Conservation (phyloP, 495 filamentous ascomycete genomes). For the Penicillium robsamsonii region DNA sequence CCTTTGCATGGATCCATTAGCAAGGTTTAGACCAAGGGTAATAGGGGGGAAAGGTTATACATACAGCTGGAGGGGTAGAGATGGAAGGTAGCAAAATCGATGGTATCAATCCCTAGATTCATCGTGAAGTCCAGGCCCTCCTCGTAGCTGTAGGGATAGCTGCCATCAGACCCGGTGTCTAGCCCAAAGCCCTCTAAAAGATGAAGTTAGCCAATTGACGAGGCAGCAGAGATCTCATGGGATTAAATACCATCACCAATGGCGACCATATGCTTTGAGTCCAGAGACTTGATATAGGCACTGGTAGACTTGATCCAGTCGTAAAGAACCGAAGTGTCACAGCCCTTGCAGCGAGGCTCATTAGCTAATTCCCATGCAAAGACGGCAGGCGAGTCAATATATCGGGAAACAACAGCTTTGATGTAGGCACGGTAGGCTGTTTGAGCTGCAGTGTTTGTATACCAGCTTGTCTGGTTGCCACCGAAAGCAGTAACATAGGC, state of each 20-base stretch:
- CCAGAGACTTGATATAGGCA: conserved; percentile 62
- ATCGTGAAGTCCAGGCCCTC: conserved; percentile 65
- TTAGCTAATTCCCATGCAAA: conserved; percentile 74
- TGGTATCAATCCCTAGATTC: conserved; percentile 54
- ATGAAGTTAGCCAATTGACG: neutral
- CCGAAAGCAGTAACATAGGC: conserved; percentile 64
- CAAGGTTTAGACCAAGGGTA: conserved; percentile 28
- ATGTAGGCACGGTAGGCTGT: conserved; percentile 62
- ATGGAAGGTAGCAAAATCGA: conserved; percentile 69
- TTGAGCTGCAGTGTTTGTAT: conserved; percentile 55
- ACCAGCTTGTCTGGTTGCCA: conserved; percentile 54
- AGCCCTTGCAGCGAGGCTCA: conserved; percentile 66
- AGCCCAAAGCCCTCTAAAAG: conserved; percentile 42
- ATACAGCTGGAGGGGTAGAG: conserved; percentile 57
- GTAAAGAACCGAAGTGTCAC: conserved; percentile 55
- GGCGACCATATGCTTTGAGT: conserved; percentile 64
- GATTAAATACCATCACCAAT: conserved; percentile 51
- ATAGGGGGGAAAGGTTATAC: conserved; percentile 33
- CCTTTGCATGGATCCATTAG: conserved; percentile 22
- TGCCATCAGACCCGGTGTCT: conserved; percentile 41
- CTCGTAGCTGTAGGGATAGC: conserved; percentile 56
- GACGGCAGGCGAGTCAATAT: conserved; percentile 54
- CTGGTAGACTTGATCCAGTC: conserved; percentile 61
- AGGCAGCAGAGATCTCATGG: neutral
- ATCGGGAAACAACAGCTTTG: conserved; percentile 59